These are phyloP conservation scores for Rusavskia elegans DNA, from an alignment of 495 filamentous ascomycete genomes.

Conservation along the genomic window DNA sequence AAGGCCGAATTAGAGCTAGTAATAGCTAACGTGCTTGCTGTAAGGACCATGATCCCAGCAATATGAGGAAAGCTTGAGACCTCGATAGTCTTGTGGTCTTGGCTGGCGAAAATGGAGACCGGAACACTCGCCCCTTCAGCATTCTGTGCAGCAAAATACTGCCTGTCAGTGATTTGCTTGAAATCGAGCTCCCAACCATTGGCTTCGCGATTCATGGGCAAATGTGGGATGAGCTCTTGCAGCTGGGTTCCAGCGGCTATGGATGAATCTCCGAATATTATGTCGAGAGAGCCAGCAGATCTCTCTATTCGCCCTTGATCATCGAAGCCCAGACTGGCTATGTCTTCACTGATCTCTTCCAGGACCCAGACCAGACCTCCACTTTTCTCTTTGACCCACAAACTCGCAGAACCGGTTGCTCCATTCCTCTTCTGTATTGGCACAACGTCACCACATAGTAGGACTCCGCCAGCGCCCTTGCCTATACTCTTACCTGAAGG, in stretches of 20 bases:
- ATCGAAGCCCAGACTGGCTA: slow-evolving; percentile 57
- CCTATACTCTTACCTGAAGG: slow-evolving; percentile 44
- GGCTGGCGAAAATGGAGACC: slow-evolving; percentile 54
- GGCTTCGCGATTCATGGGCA: slow-evolving; percentile 54
- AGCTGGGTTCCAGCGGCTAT: slow-evolving; percentile 52
- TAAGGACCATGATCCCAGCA: slow-evolving; percentile 86
- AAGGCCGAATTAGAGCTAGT: slow-evolving; percentile 91
- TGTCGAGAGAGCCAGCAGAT: slow-evolving; percentile 49
- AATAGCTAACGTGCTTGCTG: slow-evolving; percentile 57
- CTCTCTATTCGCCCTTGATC: slow-evolving; percentile 53
- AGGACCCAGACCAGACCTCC: slow-evolving; percentile 93
- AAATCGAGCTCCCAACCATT: slow-evolving; percentile 51
- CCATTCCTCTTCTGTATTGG: slow-evolving; percentile 94
- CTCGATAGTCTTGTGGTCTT: slow-evolving; percentile 48
- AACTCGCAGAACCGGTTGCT: slow-evolving; percentile 71
- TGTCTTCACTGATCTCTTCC: slow-evolving; percentile 93
- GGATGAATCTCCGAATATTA: slow-evolving; percentile 66
- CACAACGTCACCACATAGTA: slow-evolving; percentile 93
- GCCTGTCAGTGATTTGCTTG: slow-evolving; percentile 46
- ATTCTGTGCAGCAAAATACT: slow-evolving; percentile 69
- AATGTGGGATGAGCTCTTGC: slow-evolving; percentile 56
- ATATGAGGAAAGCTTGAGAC: slow-evolving; percentile 94
- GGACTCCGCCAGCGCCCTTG: slow-evolving; percentile 60
- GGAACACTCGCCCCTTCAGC: slow-evolving; percentile 62
- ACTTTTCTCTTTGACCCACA: slow-evolving; percentile 97